Conservation (phyloP, 2,329 filamentous ascomycete genomes). For the Colletotrichum sojae region DNA sequence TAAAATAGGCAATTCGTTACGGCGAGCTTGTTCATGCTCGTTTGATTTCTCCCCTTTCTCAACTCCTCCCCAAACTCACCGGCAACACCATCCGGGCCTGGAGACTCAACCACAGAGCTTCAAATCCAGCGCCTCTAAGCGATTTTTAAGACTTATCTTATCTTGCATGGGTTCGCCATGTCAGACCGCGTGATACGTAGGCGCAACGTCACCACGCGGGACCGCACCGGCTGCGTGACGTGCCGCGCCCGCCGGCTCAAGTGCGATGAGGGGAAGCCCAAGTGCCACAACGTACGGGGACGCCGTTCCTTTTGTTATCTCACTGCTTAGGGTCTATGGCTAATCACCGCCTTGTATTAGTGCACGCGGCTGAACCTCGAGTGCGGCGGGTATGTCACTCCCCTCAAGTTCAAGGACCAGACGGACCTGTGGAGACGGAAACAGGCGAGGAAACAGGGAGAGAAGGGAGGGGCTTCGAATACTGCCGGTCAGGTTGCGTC, state of each 20-base stretch:
- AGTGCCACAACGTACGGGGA: constrained; percentile 45
- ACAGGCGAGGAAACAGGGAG: constrained; percentile 10
- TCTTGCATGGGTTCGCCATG: neutral
- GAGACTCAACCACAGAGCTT: too few relatives aligned
- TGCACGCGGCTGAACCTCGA: constrained; percentile 20
- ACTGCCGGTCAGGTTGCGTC: neutral
- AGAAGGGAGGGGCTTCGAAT: neutral
- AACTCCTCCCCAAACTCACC: neutral
- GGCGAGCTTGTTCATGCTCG: neutral
- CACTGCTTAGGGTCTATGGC: neutral
- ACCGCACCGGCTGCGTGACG: constrained; percentile 24
- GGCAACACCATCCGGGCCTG: neutral
- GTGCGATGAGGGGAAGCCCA: constrained; percentile 59
- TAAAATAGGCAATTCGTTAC: constrained; percentile 12
- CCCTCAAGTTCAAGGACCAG: constrained; percentile 30
- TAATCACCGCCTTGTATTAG: neutral
- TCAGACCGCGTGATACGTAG: constrained; percentile 17
- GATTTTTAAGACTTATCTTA: too few relatives aligned
- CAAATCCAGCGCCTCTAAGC: too few relatives aligned
- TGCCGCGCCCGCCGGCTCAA: constrained; percentile 60
- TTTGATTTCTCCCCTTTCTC: constrained; percentile 17
- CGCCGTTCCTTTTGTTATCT: neutral
- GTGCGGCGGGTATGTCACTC: constrained; percentile 24
- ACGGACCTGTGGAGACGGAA: constrained; percentile 19
- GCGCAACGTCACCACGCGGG: constrained; percentile 23